phyloP scores from a whole-genome alignment of 2,329 filamentous ascomycete genomes.

The Exophiala lecanii-corni region DNA sequence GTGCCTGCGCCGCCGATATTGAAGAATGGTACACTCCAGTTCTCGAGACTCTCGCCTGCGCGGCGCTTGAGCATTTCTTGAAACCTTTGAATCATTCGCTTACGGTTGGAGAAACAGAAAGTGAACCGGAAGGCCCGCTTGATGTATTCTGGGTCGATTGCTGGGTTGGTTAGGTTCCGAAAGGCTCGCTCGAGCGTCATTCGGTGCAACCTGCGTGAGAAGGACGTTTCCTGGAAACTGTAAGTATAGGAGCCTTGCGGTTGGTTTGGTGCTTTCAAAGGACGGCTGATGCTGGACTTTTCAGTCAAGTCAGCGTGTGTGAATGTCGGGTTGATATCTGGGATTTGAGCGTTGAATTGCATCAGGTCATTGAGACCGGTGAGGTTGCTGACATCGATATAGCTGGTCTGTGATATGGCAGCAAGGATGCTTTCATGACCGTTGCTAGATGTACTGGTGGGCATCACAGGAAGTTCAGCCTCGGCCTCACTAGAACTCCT shows the following conservation, averaged over 20 bases:
- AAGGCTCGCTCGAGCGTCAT: conserved; percentile 60
- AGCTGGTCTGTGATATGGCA: conserved; percentile 9
- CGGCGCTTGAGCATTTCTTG: conserved; percentile 34
- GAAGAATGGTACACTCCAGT: conserved; percentile 58
- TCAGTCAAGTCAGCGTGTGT: conserved; percentile 7
- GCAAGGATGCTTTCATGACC: conserved; percentile 5
- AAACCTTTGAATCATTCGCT: conserved; percentile 39
- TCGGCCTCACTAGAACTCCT: conserved; percentile 10
- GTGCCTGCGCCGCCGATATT: conserved; percentile 65
- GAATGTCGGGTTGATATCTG: conserved; percentile 6
- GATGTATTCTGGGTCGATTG: conserved; percentile 47
- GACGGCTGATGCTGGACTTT: conserved; percentile 28
- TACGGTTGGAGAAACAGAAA: conserved; percentile 51
- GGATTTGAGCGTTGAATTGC: conserved; percentile 15
- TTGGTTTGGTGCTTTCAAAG: conserved; percentile 16
- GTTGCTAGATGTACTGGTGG: neutral
- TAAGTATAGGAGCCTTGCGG: conserved; percentile 48
- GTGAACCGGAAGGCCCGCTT: conserved; percentile 65
- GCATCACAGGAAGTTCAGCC: conserved; percentile 11
- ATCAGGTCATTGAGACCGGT: conserved; percentile 16
- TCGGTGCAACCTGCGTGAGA: conserved; percentile 67
- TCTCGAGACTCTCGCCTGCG: conserved; percentile 49
- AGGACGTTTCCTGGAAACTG: conserved; percentile 60
- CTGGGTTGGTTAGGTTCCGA: conserved; percentile 27
- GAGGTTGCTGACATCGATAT: conserved; percentile 14